These are phyloP conservation scores for Russula griseocarnosa DNA, from an alignment of 768 basidiomycete genomes.

Conservation along the genomic window DNA sequence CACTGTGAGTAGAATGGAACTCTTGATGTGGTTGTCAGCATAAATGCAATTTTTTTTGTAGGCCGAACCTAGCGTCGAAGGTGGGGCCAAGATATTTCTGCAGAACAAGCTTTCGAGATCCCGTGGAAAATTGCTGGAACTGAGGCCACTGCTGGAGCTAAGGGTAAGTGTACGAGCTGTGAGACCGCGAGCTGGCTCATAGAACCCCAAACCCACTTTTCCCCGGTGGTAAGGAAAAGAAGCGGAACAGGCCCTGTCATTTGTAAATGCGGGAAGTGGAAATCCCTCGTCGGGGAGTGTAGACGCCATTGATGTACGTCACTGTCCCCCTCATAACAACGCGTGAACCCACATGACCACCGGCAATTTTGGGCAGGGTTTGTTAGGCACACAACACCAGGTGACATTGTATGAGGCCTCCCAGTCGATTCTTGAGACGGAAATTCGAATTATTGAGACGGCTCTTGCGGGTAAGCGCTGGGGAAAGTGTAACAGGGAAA, in stretches of 20 bases:
- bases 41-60: slow-evolving; percentile 30
- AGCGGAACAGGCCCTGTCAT: slow-evolving; percentile 45
- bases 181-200: slow-evolving; percentile 18
- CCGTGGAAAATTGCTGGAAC: slow-evolving; percentile 58
- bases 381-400: slow-evolving; percentile 61
- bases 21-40: neutral
- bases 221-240: slow-evolving; percentile 47
- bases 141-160: slow-evolving; percentile 53
- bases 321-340: slow-evolving; percentile 26
- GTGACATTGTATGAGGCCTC: slow-evolving; percentile 51
- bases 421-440: slow-evolving; percentile 55
- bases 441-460: slow-evolving; percentile 54
- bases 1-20: slow-evolving; percentile 45
- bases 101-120: slow-evolving; percentile 71
- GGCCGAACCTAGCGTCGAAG: slow-evolving; percentile 61
- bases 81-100: slow-evolving; percentile 68
- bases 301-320: slow-evolving; percentile 57
- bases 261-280: slow-evolving; percentile 46
- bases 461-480: slow-evolving; percentile 58
- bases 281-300: slow-evolving; percentile 52
- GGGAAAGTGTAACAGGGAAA: neutral
- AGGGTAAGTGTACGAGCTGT: slow-evolving; percentile 46
- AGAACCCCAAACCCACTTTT: slow-evolving; percentile 2
- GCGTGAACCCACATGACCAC: slow-evolving; percentile 20
- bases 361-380: slow-evolving; percentile 42